Base-by-base conservation (phyloP, 2,329 filamentous ascomycete genomes). In the Thelonectria blattea region DNA sequence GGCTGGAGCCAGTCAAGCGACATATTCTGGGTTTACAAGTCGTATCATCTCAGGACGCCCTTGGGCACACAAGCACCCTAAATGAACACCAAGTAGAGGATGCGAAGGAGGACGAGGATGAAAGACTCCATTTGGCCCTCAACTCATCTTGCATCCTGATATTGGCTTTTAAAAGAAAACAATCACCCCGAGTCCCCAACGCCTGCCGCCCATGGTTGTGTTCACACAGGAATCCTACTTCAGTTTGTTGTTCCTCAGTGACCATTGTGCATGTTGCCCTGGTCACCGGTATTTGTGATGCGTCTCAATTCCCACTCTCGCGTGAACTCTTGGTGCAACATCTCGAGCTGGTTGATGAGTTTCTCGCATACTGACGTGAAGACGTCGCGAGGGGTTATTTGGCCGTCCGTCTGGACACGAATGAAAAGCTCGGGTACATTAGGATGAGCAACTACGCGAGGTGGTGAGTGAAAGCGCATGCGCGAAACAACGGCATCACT, bases 361-460 rank as follows among this genome's bases (percentile, higher is more conserved):
- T 93, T 89, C 75, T 91, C 88, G 79, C 91, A 96, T 43, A 90
- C 89, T 52, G 88, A 85, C 56, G 95, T 82, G 42, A 99, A 83
- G 1, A 93, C 93, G 69, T 97, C 92, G 68, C 93, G 93, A n/a
- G 95, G 93, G 1, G 90, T 91, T 65, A 97, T 85, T 22, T 85
- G 85, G 61, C 95, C 95, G 74, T 98, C 92, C 5, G 95, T 99
- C 78, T 97, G 93, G 60, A 99, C 86, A 58, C 95, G 91, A 61
- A 99, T 82, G 63, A 85, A 78, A 43, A 88, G 76, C 70, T 87
- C 84, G 9, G 85, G 82, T 12, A 88, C 85, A 65, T 88, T 88
- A 63, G 85, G 85, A 60, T 88, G 85, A 51, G 78, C 79, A 57
- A 87, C 85, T 76, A 56, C n/a, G 46, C 10, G 11, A 12, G 32